A percentile compares a stretch with the other conserved stretches of the same genome.
Conservation (phyloP, 2,329 filamentous ascomycete species). For the Trichoderma lentiforme region DNA sequence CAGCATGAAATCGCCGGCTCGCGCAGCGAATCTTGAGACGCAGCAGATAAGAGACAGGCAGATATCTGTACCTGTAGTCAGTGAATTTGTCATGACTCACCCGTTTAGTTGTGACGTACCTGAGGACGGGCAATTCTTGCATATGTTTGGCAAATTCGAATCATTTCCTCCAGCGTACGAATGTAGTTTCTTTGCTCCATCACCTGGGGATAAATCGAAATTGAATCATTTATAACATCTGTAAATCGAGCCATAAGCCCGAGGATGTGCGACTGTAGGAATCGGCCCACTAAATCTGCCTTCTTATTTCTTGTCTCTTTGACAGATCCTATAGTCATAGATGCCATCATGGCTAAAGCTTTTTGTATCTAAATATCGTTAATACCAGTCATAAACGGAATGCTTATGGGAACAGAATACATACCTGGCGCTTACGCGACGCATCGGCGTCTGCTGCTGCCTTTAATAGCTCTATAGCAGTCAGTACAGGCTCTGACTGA, state of each 20-base stretch:
- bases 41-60: conserved; percentile 83
- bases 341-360: conserved; percentile 47
- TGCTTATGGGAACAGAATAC: conserved; percentile 25
- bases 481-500: conserved; percentile 69
- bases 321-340: conserved; percentile 38
- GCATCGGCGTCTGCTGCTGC: conserved; percentile 66
- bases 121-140: conserved; percentile 81
- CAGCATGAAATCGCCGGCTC: conserved; percentile 79
- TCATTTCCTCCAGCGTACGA: conserved; percentile 82
- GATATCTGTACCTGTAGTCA: conserved; percentile 59
- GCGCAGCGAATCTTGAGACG: conserved; percentile 71
- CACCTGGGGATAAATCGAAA: conserved; percentile 50
- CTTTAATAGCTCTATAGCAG: conserved; percentile 80
- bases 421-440: conserved; percentile 55
- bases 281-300: conserved; percentile 62
- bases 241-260: conserved; percentile 83
- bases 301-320: conserved; percentile 47
- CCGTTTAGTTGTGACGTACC: conserved; percentile 43
- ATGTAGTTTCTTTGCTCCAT: conserved; percentile 75
- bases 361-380: conserved; percentile 41
- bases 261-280: conserved; percentile 79
- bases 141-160: conserved; percentile 68
- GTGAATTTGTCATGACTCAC: not conserved
- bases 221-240: conserved; percentile 69
- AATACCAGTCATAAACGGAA: conserved; percentile 21